Percentiles rank a stretch among this genome's conserved stretches.
Evolutionary conservation across 1,284 basidiomycete genomes (phyloP).

Genomic region (Pterula multifida): DNA sequence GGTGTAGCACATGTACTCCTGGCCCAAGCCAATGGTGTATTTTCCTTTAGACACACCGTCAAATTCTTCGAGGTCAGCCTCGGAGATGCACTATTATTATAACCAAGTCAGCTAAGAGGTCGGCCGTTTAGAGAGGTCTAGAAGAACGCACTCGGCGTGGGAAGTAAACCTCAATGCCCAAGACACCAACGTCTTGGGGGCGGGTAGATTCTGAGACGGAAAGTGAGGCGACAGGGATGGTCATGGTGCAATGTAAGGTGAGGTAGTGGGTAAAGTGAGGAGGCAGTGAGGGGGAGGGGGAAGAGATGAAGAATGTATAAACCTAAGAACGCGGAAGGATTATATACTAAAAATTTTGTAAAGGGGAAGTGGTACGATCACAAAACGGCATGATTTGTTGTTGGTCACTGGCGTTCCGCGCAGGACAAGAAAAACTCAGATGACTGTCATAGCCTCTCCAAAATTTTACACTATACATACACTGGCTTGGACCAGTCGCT

Average conservation of each 20-base stretch:
- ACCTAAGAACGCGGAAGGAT: constrained; percentile 7
- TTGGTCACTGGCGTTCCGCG: constrained; percentile 12
- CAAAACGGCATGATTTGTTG: constrained; percentile 1
- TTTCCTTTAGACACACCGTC: constrained; percentile 95
- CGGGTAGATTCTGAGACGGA: constrained; percentile 31
- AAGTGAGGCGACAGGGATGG: constrained; percentile 23
- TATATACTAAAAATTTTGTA: constrained; percentile 14
- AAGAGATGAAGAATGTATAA: constrained; percentile 4
- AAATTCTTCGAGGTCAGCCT: constrained; percentile 89
- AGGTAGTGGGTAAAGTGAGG: constrained; percentile 12
- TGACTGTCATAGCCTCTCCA: neutral
- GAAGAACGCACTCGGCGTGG: constrained; percentile 64
- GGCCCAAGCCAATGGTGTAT: constrained; percentile 98
- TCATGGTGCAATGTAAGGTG: constrained; percentile 20
- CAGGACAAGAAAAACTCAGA: constrained; percentile 7
- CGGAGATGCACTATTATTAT: constrained; percentile 77
- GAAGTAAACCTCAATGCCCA: constrained; percentile 90
- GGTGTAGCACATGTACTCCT: constrained; percentile 96
- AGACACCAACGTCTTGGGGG: constrained; percentile 87
- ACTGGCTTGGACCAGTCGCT: neutral
- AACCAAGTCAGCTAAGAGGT: no score
- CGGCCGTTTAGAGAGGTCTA: no score
- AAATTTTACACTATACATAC: neutral
- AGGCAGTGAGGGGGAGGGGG: constrained; percentile 5
- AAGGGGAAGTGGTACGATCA: constrained; percentile 10